Base-by-base conservation (phyloP, 257 asterid genomes). In the Gynochthodes officinalis region DNA sequence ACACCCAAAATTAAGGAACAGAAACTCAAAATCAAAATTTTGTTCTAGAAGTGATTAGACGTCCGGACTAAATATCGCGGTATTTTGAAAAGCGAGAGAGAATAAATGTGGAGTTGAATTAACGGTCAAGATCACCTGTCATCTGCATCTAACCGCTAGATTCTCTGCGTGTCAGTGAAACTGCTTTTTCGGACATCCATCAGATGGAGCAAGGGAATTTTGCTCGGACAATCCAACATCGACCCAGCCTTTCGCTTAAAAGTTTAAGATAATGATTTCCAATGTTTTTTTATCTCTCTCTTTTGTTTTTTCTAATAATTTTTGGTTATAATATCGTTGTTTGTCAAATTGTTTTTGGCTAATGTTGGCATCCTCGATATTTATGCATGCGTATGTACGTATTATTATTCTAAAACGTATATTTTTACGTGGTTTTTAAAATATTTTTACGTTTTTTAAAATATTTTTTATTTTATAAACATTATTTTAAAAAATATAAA, bases 81-180 rank as follows among this genome's bases (percentile, higher is more conserved):
- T 68, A 68, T 30, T 19, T 33, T 64, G 72, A 44, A 67, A 70
- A 57, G 37, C 4, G 40, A 7, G 44, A n/a, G 25, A 52, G 65
- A 76, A 43, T 10, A 63, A 54, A 40, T 32, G 35, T 70, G 72
- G 64, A 71, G 32, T 46, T 42, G 60, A 71, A 76, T 37, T 71
- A n/a, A 64, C 77, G 77, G 81, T 77, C 73, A 71, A 66, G 81
- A 77, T 77, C 64, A 40, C 42, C 55, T 65, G 77, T 48, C 54
- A 55, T 30, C 35, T 23, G 80, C 81, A 77, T 76, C 76, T 23
- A 71, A 64, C 80, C 76, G 73, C 44, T 64, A 77, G 69, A 71
- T 77, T 71, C 80, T 55, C 71, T 70, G 76, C 62, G 42, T 64
- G 77, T 72, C 80, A 76, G 80, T 76, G 30, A 46, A 43, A 46